Evolutionary conservation across 2,329 filamentous ascomycete species (phyloP).

Genomic region (Fusarium nanum): DNA sequence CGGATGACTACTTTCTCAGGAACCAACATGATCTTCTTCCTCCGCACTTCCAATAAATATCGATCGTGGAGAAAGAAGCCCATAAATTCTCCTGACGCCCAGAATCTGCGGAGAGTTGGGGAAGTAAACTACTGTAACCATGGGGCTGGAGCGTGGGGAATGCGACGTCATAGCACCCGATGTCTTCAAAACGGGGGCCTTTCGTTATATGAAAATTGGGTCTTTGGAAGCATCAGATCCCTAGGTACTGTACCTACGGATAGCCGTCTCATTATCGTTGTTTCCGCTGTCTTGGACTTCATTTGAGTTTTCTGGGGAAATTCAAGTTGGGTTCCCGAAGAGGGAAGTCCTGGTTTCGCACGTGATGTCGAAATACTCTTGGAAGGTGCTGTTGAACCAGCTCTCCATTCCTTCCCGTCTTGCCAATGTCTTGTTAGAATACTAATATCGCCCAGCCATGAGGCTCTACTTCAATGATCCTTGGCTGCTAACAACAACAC

Average conservation of each 20-base stretch:
- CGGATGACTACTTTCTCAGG: neutral
- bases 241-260: neutral
- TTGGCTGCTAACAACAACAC: slow-evolving; percentile 4
- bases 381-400: neutral
- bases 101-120: slow-evolving; percentile 20
- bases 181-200: neutral
- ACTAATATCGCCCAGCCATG: slow-evolving; percentile 17
- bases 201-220: slow-evolving; percentile 36
- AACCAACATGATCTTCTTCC: neutral
- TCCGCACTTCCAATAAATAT: neutral
- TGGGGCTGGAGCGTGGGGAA: slow-evolving; percentile 39
- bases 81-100: slow-evolving; percentile 10
- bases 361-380: neutral
- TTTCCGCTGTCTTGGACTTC: neutral
- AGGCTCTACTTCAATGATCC: slow-evolving; percentile 28
- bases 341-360: neutral
- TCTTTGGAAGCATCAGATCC: neutral
- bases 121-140: slow-evolving; percentile 24
- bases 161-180: slow-evolving; percentile 41
- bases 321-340: neutral
- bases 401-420: slow-evolving; percentile 8
- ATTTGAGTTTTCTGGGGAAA: neutral
- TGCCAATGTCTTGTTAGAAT: slow-evolving; percentile 7
- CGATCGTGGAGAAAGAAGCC: slow-evolving; percentile 14
- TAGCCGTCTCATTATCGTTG: neutral